Conservation (phyloP, 2,329 filamentous ascomycete species). For the Fusarium sp. region DNA sequence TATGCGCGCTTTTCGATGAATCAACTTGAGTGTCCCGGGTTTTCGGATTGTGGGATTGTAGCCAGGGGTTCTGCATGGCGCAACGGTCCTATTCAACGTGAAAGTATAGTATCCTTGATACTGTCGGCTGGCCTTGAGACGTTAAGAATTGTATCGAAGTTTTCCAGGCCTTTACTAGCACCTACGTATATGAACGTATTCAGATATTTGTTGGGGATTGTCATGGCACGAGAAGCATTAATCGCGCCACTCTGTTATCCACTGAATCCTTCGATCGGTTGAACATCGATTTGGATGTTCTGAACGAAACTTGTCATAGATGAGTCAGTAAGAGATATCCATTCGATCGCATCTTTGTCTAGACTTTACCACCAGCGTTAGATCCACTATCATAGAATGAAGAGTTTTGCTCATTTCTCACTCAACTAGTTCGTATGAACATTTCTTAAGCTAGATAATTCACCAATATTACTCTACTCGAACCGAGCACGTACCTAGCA, state of each 20-base stretch:
- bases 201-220: background rate
- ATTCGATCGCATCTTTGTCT: background rate
- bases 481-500: background rate
- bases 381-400: background rate
- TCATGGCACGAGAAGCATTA: background rate
- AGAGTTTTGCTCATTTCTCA: background rate
- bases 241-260: constrained; percentile 12
- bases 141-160: background rate
- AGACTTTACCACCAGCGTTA: background rate
- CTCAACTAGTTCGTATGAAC: background rate
- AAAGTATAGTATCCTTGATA: background rate
- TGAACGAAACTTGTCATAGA: background rate
- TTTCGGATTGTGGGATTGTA: background rate
- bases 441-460: background rate
- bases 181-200: background rate
- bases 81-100: background rate
- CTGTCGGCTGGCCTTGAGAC: background rate
- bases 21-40: background rate
- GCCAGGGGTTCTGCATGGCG: background rate
- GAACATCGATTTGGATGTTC: background rate
- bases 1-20: background rate
- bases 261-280: background rate
- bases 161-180: background rate
- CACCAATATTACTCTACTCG: background rate
- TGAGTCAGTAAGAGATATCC: background rate